Percentiles rank a stretch among this genome's conserved stretches.
These are phyloP conservation scores for Quercus alba DNA, from an alignment of 306 rosid species.

Conservation along the genomic window DNA sequence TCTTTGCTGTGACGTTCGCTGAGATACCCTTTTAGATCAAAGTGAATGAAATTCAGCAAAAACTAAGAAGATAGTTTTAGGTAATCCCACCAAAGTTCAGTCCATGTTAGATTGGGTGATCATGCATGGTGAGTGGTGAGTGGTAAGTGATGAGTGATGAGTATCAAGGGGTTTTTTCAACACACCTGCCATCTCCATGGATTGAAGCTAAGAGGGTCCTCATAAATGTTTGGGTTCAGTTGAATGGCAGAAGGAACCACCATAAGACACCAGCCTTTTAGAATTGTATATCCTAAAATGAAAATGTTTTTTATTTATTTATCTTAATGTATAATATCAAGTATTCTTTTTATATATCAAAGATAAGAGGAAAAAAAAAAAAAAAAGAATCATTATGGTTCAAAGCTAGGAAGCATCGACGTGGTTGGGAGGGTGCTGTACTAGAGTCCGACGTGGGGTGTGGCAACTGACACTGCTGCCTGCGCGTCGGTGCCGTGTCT, in stretches of 20 bases:
- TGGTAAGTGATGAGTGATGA: not conserved
- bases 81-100: not conserved
- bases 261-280: not conserved
- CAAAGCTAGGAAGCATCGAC: too few species aligned
- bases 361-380: too few species aligned
- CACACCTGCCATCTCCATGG: not conserved
- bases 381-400: too few species aligned
- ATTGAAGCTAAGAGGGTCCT: not conserved
- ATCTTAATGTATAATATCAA: not conserved
- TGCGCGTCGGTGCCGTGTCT: too few species aligned
- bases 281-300: not conserved
- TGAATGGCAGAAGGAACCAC: not conserved
- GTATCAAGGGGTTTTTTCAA: not conserved
- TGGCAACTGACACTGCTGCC: too few species aligned
- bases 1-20: conserved; percentile 5
- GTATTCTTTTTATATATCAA: too few species aligned
- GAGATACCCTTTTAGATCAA: not conserved
- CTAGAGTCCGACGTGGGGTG: too few species aligned
- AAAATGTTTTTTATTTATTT: not conserved
- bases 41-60: not conserved
- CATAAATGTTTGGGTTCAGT: not conserved
- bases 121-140: too few species aligned
- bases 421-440: too few species aligned
- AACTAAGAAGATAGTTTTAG: too few species aligned
- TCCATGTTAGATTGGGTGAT: not conserved